Evolutionary conservation across 2,329 filamentous ascomycete genomes (phyloP).

Genomic region (Colletotrichum phormii): DNA sequence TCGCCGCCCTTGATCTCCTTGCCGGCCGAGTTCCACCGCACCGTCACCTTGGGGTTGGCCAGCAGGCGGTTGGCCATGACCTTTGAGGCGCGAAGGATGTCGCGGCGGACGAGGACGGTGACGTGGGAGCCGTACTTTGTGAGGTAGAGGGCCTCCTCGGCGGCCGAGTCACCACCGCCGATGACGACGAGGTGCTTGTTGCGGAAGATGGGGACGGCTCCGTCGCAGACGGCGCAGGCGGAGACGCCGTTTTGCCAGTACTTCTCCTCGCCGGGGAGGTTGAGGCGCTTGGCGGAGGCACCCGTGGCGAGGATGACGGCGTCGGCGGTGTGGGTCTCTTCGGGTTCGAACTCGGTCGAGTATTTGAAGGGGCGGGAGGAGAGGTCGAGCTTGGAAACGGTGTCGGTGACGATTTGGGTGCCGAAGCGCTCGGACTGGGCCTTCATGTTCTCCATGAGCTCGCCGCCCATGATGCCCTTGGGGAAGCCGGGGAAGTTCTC

Average conservation of each 20-base stretch:
- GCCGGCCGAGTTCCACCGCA: constrained; percentile 85
- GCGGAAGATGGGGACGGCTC: constrained; percentile 95
- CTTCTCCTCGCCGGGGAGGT: constrained; percentile 88
- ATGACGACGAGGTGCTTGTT: constrained; percentile 97
- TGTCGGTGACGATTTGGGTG: constrained; percentile 93
- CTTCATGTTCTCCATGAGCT: constrained; percentile 97
- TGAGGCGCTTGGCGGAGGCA: constrained; percentile 86
- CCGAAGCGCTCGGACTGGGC: constrained; percentile 92
- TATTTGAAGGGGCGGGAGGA: constrained; percentile 88
- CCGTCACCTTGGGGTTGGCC: constrained; percentile 88
- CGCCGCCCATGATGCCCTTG: constrained; percentile 84
- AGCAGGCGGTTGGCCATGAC: constrained; percentile 91
- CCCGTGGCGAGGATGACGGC: constrained; percentile 94
- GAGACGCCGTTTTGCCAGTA: constrained; percentile 99
- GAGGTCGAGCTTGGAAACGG: constrained; percentile 88
- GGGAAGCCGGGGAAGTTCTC: constrained; percentile 99
- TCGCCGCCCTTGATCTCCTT: constrained; percentile 87
- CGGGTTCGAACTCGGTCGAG: constrained; percentile 90
- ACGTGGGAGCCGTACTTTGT: constrained; percentile 98
- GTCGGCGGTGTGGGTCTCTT: constrained; percentile 88
- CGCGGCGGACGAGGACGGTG: constrained; percentile 89
- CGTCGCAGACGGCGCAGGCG: constrained; percentile 97
- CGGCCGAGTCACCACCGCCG: constrained; percentile 94
- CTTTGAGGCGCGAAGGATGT: constrained; percentile 87
- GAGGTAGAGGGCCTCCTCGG: constrained; percentile 96